These are phyloP conservation scores for Sanghuangporus weigelae DNA, from an alignment of 1,284 basidiomycete genomes.

Conservation along the genomic window DNA sequence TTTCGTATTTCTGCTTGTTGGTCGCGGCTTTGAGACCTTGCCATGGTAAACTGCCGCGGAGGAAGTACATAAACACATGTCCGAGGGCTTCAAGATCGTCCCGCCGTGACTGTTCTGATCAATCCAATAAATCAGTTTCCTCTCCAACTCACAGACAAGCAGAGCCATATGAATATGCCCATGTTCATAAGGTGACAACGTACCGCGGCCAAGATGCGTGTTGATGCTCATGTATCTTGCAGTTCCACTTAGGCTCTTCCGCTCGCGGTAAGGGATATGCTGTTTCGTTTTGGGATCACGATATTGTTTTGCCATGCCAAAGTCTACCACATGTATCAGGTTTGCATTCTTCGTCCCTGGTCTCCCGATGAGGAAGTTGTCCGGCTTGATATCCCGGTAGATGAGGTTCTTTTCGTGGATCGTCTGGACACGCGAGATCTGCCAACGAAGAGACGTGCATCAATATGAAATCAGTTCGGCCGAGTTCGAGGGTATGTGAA, in stretches of 20 bases:
- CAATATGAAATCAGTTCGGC: neutral
- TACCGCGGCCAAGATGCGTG: constrained; percentile 88
- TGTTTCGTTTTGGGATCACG: constrained; percentile 96
- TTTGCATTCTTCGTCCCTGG: constrained; percentile 86
- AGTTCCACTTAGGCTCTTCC: constrained; percentile 87
- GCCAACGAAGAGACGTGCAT: neutral
- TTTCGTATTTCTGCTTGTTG: constrained; percentile 99
- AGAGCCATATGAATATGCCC: neutral
- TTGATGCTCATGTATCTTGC: constrained; percentile 98
- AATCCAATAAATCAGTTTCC: constrained; percentile 3
- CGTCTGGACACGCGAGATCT: constrained; percentile 88
- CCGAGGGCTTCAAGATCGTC: constrained; percentile 94
- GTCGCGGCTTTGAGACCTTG: constrained; percentile 95
- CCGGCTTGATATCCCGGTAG: constrained; percentile 96
- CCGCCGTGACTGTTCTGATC: constrained; percentile 84
- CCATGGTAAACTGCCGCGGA: constrained; percentile 91
- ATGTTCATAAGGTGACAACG: constrained; percentile 23
- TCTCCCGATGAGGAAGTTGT: constrained; percentile 93
- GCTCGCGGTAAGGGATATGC: constrained; percentile 94
- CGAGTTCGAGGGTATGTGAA: neutral
- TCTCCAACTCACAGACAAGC: neutral
- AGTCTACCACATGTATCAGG: constrained; percentile 73
- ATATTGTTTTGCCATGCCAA: constrained; percentile 98
- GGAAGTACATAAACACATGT: constrained; percentile 98
- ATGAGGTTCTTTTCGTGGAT: constrained; percentile 98